Evolutionary conservation across 306 rosid genomes (phyloP).

Genomic region (Trifolium fragiferum): DNA sequence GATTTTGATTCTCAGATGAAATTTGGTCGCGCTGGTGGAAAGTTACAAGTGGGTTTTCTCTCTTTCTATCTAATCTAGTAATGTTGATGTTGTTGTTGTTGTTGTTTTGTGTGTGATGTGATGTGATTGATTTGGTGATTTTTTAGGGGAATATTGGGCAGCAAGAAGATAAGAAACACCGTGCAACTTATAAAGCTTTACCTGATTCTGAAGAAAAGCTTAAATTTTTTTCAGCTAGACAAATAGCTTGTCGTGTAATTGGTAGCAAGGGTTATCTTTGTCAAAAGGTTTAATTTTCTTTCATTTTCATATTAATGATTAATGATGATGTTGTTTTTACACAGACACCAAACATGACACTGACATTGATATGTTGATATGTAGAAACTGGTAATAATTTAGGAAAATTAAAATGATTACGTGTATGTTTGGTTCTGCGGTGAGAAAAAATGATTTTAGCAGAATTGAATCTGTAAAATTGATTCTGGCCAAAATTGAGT

Average conservation of each 20-base stretch:
- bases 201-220: constrained; percentile 80
- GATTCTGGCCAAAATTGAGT: no score
- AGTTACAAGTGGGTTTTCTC: constrained; percentile 27
- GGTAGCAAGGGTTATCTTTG: constrained; percentile 96
- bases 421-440: not conserved
- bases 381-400: not conserved
- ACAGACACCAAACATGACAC: not conserved
- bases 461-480: no score
- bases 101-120: not conserved
- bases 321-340: not conserved
- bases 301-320: not conserved
- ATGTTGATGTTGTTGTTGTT: not conserved
- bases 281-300: constrained; percentile 67
- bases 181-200: constrained; percentile 76
- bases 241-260: constrained; percentile 90
- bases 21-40: constrained; percentile 87
- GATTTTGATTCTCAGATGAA: constrained; percentile 63
- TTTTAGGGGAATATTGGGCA: constrained; percentile 65
- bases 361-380: not conserved
- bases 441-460: no score
- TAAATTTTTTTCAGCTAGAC: constrained; percentile 85
- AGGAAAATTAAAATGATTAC: not conserved
- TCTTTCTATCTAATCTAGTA: not conserved
- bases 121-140: constrained; percentile 7
- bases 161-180: constrained; percentile 83